Base-by-base conservation (phyloP, 805 yeast genomes). In the Teunomyces gatunensis region DNA sequence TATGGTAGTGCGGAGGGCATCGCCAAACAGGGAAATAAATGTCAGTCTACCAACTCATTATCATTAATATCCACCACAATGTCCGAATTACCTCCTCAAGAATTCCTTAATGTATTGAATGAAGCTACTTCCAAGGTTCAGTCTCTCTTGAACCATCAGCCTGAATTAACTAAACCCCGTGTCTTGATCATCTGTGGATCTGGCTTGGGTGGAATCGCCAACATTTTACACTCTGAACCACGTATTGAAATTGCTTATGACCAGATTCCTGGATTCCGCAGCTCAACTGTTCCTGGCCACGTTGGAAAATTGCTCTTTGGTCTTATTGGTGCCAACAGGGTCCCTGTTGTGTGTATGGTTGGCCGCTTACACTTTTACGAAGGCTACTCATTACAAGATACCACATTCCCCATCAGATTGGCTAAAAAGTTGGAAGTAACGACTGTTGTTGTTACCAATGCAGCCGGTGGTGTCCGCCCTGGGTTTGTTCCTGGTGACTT, bases 291-390 rank as follows among this genome's bases (percentile, higher is more conserved):
- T 1, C 81, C 83, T 9, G 99, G 99, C 0, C 99, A 92, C 62
- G 83, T 81, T 6, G 98, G 98, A 0, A 78, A 82, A 54, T 74
- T 92, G 15, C 72, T 90, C 4, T 85, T 89, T 65, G 98, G 98
- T 1, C 65, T 65, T 12, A 83, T 92, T 49, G 91, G 92, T 3
- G 54, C 54, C 48, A 81, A 83, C 36, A 74, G 74, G 33, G 87
- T 85, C 1, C 92, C 96, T 0, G 95, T 91, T 0, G 80, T 91
- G 61, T 83, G 96, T 56, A 90, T 92, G 96, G 90, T 88, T 51
- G 99, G 99, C 5, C 75, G 99, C 54, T 72, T 92, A 47, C 98
- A 91, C 52, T 85, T 84, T 54, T 92, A 92, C 61, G 99, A 92
- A 66, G 99, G 99, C 1, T 85, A 89, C 66, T 74, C 80, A n/a